Evolutionary conservation across 108 stramenopile species (phyloP).

Genomic region (Craspedostauros australis): DNA sequence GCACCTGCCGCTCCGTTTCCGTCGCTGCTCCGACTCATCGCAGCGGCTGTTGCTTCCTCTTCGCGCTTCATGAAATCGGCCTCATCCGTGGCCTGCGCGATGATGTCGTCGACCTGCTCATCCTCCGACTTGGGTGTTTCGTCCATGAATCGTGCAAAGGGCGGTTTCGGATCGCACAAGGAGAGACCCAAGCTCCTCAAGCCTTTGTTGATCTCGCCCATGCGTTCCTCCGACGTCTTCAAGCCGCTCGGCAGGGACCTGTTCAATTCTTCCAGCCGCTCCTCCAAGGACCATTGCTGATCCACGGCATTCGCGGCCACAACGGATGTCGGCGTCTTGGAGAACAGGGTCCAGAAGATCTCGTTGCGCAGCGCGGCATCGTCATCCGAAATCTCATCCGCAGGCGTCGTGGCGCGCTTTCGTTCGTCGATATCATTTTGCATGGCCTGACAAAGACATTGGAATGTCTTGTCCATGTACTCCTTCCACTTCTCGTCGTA

Average conservation of each 20-base stretch:
- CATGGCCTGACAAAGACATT: slow-evolving; percentile 21
- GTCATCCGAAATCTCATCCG: slow-evolving; percentile 9
- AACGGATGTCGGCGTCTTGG: slow-evolving; percentile 1
- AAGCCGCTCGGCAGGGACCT: slow-evolving; percentile 25
- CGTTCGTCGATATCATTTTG: slow-evolving; percentile 15
- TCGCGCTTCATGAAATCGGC: slow-evolving; percentile 13
- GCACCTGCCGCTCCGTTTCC: background rate
- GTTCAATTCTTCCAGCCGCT: slow-evolving; percentile 33
- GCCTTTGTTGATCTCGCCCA: slow-evolving; percentile 35
- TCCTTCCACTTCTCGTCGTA: slow-evolving; percentile 25
- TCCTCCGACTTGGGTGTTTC: slow-evolving; percentile 31
- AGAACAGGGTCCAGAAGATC: slow-evolving; percentile 16
- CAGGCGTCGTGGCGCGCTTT: background rate
- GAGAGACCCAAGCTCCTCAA: slow-evolving; percentile 30
- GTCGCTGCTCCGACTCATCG: too few species aligned
- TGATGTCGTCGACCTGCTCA: slow-evolving; percentile 46
- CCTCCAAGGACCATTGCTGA: slow-evolving; percentile 25
- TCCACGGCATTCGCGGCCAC: slow-evolving; percentile 1
- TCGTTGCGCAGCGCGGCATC: slow-evolving; percentile 14
- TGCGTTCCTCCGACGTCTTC: slow-evolving; percentile 32
- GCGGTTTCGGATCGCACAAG: slow-evolving; percentile 14
- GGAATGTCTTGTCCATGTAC: slow-evolving; percentile 20
- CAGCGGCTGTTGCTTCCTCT: background rate
- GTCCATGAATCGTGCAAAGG: slow-evolving; percentile 17
- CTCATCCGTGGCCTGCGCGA: slow-evolving; percentile 46